phyloP scores from a whole-genome alignment of 2,329 filamentous ascomycete species.

The Ophiostoma quercus region DNA sequence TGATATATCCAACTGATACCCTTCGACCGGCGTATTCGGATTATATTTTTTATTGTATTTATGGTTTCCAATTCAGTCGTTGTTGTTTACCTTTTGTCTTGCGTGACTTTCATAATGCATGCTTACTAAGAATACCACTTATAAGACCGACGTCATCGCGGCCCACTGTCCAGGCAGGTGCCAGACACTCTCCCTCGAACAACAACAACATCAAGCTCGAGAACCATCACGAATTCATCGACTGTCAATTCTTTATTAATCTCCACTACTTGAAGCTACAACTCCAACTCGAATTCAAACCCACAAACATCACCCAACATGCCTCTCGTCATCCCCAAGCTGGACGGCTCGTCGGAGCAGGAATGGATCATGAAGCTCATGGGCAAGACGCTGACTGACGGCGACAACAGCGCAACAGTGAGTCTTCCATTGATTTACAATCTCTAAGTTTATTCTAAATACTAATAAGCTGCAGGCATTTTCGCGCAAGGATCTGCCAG shows the following conservation, averaged over 20 bases:
- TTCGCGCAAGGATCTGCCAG: slow-evolving; percentile 54
- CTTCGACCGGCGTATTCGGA: neutral
- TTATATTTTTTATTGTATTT: neutral
- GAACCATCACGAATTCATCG: neutral
- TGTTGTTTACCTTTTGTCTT: neutral
- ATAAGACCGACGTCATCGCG: slow-evolving; percentile 9
- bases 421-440: neutral
- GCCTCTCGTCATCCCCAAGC: slow-evolving; percentile 58
- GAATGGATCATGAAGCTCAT: slow-evolving; percentile 59
- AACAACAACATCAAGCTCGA: neutral
- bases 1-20: slow-evolving; percentile 10
- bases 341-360: slow-evolving; percentile 44
- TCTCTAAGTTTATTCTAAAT: neutral
- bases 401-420: slow-evolving; percentile 50
- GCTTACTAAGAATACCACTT: slow-evolving; percentile 12
- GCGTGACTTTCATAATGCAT: neutral
- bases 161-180: slow-evolving; percentile 10
- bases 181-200: neutral
- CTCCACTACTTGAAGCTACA: too few species aligned
- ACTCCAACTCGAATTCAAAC: neutral
- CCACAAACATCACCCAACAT: slow-evolving; percentile 38
- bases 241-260: neutral
- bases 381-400: slow-evolving; percentile 57
- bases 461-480: slow-evolving; percentile 45
- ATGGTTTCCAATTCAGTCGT: neutral